Evolutionary conservation across 371 early-diverging fungal species (phyloP).

Genomic region (Dinochytrium kinnereticum): DNA sequence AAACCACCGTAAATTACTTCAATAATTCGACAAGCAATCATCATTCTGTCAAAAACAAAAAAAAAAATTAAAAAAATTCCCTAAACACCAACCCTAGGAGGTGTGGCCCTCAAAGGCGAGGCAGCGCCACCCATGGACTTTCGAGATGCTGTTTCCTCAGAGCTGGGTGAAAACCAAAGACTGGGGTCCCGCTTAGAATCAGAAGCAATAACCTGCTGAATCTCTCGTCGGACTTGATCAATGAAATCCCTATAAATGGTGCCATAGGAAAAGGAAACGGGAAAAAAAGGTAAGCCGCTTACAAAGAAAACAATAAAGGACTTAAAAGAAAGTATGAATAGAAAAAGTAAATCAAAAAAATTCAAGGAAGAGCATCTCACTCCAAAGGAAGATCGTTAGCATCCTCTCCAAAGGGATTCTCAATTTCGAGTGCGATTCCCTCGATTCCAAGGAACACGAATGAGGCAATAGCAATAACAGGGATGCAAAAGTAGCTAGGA

Average conservation of each 20-base stretch:
- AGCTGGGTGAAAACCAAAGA: neutral
- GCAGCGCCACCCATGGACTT: no score
- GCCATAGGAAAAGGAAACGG: neutral
- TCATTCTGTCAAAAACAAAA: no score
- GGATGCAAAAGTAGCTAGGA: conserved; percentile 39
- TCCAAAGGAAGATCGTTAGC: conserved; percentile 10
- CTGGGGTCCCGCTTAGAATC: conserved; percentile 7
- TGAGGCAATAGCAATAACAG: conserved; percentile 63
- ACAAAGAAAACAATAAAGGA: no score
- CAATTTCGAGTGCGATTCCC: conserved; percentile 60
- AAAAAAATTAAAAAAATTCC: no score
- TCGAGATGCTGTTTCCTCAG: neutral
- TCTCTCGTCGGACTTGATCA: neutral
- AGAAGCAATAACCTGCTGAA: neutral
- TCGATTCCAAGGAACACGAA: conserved; percentile 76
- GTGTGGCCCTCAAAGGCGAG: no score
- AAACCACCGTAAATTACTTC: no score
- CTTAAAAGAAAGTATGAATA: neutral
- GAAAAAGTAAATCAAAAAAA: neutral
- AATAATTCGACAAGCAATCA: no score
- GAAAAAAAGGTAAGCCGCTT: no score
- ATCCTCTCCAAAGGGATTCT: conserved; percentile 67
- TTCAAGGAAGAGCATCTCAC: neutral
- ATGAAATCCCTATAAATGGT: neutral
- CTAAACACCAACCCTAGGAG: no score